Evolutionary conservation across 2,329 filamentous ascomycete species (phyloP), one percentile per base, ranked within the genome.

Genomic region (Zelopaecilomyces penicillatus): DNA sequence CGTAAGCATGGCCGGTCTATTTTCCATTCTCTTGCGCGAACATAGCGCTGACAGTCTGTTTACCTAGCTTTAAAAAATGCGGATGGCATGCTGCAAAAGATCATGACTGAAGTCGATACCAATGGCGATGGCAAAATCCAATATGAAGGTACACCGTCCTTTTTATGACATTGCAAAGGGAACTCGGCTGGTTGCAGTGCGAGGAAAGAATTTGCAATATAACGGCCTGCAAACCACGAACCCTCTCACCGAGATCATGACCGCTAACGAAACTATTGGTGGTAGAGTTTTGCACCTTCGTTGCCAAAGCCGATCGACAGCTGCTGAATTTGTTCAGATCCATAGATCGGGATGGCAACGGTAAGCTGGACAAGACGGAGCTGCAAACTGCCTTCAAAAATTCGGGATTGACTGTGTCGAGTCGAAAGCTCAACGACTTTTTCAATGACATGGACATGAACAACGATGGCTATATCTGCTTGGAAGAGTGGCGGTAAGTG

Each of bases 401-500:
- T 42, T 85, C 87, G 34, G 90, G 90, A 31, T 73, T 98, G 41
- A 76, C 80, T 6, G 83, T 97, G 9, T 85, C 89, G 26, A 81
- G 74, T 54, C 78, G 82, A 44, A 85, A 88, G 58, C 70, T 98
- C 38, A 78, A 87, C 51, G 78, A 82, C 50, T 97, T 98, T 69
- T 96, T 98, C 61, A 70, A 78, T 52, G 85, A 95, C 61, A 85
- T 98, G 56, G 93, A 98, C 63, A 76, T 79, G 60, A 91, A 98
- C 67, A 78, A 83, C 54, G 90, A 98, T 63, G 89, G 89, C 39
- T 80, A 71, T 51, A 95, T 97, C 55, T 89, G 76, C 50, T 97
- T 95, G 66, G 82, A 88, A 53, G 93, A 98, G 75, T 97, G 93
- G 93, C 83, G 91, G 91, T 96, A 80, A 67, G 83, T 72, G 46